Evolutionary conservation across 1,284 basidiomycete genomes (phyloP).

Genomic region (Tilletia horrida): DNA sequence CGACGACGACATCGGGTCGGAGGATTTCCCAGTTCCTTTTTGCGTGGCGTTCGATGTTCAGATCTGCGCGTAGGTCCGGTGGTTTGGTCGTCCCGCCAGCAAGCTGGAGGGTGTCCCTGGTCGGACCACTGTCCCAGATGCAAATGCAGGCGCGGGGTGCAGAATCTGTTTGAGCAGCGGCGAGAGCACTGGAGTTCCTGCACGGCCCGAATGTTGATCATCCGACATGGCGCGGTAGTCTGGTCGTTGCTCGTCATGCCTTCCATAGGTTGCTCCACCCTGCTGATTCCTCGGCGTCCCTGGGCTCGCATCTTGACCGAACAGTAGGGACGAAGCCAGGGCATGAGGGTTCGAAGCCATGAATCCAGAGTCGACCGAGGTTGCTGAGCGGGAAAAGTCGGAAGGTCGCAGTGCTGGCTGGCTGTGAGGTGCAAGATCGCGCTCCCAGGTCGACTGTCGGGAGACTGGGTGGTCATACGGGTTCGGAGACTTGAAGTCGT

Average conservation of each 20-base stretch:
- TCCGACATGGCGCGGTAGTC: too few species aligned
- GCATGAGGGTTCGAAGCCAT: not conserved
- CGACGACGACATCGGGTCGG: too few species aligned
- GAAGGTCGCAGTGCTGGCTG: not conserved
- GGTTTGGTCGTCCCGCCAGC: not conserved
- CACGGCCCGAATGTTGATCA: not conserved
- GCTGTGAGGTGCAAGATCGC: not conserved
- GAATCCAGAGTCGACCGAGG: not conserved
- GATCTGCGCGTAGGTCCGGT: too few species aligned
- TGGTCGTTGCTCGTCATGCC: too few species aligned
- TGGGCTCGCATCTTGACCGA: too few species aligned
- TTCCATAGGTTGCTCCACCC: too few species aligned
- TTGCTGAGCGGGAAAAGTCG: not conserved
- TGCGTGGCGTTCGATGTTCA: too few species aligned
- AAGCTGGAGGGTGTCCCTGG: slow-evolving; percentile 5
- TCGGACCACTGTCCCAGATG: not conserved
- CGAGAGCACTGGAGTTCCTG: slow-evolving; percentile 11
- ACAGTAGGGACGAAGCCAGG: too few species aligned
- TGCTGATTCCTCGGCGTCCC: too few species aligned
- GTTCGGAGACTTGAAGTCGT: not conserved
- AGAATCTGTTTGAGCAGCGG: slow-evolving; percentile 10
- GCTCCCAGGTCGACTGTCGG: not conserved
- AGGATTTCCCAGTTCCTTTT: too few species aligned
- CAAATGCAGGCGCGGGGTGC: not conserved
- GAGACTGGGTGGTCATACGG: not conserved